Percentiles rank a stretch among this genome's conserved stretches.
These are phyloP conservation scores for Fusarium continuum DNA, from an alignment of 2,329 filamentous ascomycete species.

Conservation along the genomic window DNA sequence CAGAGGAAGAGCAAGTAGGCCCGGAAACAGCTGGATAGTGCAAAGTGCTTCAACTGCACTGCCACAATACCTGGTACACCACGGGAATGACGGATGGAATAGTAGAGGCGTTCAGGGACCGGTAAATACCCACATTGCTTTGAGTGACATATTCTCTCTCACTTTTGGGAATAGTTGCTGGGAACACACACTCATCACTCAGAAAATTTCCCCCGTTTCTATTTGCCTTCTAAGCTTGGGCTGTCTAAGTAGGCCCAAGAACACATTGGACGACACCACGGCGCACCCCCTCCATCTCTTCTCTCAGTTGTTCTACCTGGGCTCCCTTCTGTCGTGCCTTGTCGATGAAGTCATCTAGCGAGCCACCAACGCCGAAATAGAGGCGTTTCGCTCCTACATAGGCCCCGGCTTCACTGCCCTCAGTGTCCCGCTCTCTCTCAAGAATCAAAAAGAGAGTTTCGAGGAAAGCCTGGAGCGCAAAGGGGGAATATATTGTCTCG, in stretches of 20 bases:
- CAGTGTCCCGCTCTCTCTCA: constrained; percentile 50
- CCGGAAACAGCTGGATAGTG: background rate
- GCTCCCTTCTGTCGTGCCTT: constrained; percentile 60
- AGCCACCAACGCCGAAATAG: constrained; percentile 87
- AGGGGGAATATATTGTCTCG: constrained; percentile 85
- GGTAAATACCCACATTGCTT: constrained; percentile 30
- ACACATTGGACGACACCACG: constrained; percentile 66
- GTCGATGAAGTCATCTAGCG: constrained; percentile 76
- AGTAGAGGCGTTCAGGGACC: constrained; percentile 25
- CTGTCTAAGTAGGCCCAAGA: constrained; percentile 41
- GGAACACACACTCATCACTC: constrained; percentile 4
- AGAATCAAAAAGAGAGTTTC: constrained; percentile 71
- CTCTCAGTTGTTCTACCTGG: constrained; percentile 60
- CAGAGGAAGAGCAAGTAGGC: constrained; percentile 52
- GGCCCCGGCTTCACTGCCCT: constrained; percentile 62
- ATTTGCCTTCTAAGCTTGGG: background rate
- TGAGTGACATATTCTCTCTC: background rate
- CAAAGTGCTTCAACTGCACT: background rate
- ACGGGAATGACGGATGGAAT: background rate
- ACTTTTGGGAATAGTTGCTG: background rate
- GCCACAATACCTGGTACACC: background rate
- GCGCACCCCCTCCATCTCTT: constrained; percentile 69
- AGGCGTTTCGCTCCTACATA: constrained; percentile 80
- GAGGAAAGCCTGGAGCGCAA: constrained; percentile 73
- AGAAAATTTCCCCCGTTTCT: background rate